phyloP scores from a whole-genome alignment of 352 stramenopile species.

The Phytophthora lateralis region DNA sequence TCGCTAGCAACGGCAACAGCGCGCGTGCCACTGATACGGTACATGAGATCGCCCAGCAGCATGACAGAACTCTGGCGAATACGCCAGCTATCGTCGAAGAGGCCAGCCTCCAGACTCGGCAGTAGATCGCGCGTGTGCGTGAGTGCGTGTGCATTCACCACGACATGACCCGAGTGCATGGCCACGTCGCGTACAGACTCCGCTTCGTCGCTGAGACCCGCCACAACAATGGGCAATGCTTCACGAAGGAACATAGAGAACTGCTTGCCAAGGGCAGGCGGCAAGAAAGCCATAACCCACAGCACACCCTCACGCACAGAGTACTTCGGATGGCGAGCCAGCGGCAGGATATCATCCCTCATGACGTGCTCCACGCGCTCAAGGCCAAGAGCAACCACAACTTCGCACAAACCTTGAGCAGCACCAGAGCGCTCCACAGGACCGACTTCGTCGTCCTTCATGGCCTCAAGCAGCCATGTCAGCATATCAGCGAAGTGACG shows the following conservation, averaged over 20 bases:
- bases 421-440: slow-evolving; percentile 98
- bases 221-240: slow-evolving; percentile 96
- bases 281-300: slow-evolving; percentile 99
- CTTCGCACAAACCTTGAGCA: slow-evolving; percentile 97
- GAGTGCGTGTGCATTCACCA: slow-evolving; percentile 97
- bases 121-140: slow-evolving; percentile 97
- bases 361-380: slow-evolving; percentile 78
- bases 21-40: slow-evolving; percentile 97
- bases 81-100: slow-evolving; percentile 98
- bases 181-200: slow-evolving; percentile 98
- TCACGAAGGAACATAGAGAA: slow-evolving; percentile 95
- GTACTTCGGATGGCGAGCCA: slow-evolving; percentile 93
- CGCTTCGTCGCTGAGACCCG: slow-evolving; percentile 97
- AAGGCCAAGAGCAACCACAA: slow-evolving; percentile 87
- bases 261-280: slow-evolving; percentile 91
- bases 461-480: slow-evolving; percentile 96
- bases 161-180: slow-evolving; percentile 96
- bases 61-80: slow-evolving; percentile 98
- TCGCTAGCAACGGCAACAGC: slow-evolving; percentile 60
- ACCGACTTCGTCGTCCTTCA: slow-evolving; percentile 92
- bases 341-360: slow-evolving; percentile 95
- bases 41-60: slow-evolving; percentile 96
- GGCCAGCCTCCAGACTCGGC: slow-evolving; percentile 94
- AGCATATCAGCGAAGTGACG: slow-evolving; percentile 96
- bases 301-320: slow-evolving; percentile 98